phyloP scores from a whole-genome alignment of 2,329 filamentous ascomycete genomes.

The Cercospora canescens region DNA sequence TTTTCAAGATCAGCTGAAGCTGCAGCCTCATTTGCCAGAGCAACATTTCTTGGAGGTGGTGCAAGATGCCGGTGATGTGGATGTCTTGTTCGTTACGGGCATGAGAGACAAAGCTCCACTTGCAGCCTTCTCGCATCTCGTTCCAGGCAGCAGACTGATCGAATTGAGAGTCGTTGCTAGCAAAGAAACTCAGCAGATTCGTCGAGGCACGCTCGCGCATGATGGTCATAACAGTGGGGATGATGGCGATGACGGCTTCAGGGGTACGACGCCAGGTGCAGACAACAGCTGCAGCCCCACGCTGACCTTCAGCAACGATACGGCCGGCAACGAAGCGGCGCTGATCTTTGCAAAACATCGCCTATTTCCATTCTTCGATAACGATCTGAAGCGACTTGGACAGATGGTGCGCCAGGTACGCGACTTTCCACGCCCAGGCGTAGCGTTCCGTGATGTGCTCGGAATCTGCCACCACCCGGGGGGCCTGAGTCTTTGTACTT shows the following conservation, averaged over 20 bases:
- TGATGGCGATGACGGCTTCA: no score
- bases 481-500: constrained; percentile 54
- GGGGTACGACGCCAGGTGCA: no score
- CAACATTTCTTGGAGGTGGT: constrained; percentile 55
- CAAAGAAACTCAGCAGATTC: constrained; percentile 38
- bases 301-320: no score
- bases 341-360: no score
- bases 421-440: no score
- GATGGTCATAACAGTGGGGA: no score
- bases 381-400: no score
- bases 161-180: constrained; percentile 52
- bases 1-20: constrained; percentile 39
- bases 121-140: constrained; percentile 54
- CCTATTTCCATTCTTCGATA: no score
- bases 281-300: no score
- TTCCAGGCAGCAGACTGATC: constrained; percentile 54
- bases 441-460: constrained; percentile 43
- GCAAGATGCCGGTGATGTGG: constrained; percentile 40
- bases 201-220: no score
- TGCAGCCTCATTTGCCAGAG: constrained; percentile 47
- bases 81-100: constrained; percentile 63
- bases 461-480: constrained; percentile 53
- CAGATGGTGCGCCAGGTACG: no score
- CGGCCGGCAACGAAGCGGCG: no score
- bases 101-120: constrained; percentile 64